Evolutionary conservation across 768 basidiomycete genomes (phyloP), one percentile per base, ranked within the genome.

Genomic region (Hygrocybe coccinea): DNA sequence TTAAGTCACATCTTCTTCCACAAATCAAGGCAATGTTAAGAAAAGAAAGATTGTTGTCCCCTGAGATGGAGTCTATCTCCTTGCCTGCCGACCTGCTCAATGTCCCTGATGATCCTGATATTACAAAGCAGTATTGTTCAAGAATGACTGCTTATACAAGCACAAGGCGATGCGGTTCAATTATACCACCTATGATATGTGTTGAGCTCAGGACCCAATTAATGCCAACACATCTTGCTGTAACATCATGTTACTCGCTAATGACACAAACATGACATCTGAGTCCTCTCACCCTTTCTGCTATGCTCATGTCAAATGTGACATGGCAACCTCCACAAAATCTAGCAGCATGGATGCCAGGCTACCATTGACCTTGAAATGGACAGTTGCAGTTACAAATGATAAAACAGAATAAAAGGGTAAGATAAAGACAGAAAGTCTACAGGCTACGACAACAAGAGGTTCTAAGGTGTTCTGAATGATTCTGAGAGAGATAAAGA

Each of bases 321-420:
- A 72, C 54, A 58, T 45, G 1, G 67, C 45, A 1, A 77, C 69
- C 58, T 78, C 73, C 11, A 74, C 60, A 2, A 78, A 47, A 51
- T 78, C 75, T 1, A 78, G 61, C 0, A 71, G 45, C 5, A 75
- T 62, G 0, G 50, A 37, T 0, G 73, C 33, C 0, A 65, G 68
- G 5, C 55, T 47, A 0, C 73, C 71, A 0, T 73, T 45, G 4
- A 65, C 22, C 35, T 71, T 66, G 25, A 74, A 60, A 44, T 77
- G 73, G 1, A 71, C 70, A 11, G 59, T 59, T n/a, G 59, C 43
- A 8, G 29, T 8, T 29, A 29, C 29, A 29, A 29, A 29, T 57
- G 0, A 70, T 60, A 56, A n/a, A n/a, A n/a, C n/a, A n/a, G n/a
- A n/a, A n/a, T n/a, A n/a, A n/a, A n/a, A n/a, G n/a, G n/a, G n/a